Percentiles rank a stretch among this genome's conserved stretches.
Evolutionary conservation across 805 yeast species (phyloP).

Genomic region (Torulaspora franciscae): DNA sequence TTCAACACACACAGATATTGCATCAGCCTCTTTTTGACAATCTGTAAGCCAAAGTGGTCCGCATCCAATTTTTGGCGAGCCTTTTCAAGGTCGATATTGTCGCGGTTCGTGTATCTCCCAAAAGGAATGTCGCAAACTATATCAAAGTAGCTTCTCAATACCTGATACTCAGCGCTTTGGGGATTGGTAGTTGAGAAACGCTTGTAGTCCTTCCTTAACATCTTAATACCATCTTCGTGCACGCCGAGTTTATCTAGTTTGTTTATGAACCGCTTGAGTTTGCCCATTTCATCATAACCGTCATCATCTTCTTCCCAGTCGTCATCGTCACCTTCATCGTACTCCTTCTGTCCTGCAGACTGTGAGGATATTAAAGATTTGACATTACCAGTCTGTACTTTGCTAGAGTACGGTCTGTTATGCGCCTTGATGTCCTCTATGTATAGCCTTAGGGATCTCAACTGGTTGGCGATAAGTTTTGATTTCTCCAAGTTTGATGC

Average conservation of each 20-base stretch:
- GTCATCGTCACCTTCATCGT: slow-evolving; percentile 26
- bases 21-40: slow-evolving; percentile 67
- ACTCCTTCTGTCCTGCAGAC: slow-evolving; percentile 10
- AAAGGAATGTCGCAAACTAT: slow-evolving; percentile 62
- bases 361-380: neutral
- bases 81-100: slow-evolving; percentile 42
- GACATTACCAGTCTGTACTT: neutral
- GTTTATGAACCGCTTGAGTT: slow-evolving; percentile 32
- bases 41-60: slow-evolving; percentile 75
- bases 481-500: slow-evolving; percentile 51
- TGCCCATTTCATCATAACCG: slow-evolving; percentile 41
- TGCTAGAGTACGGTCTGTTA: neutral
- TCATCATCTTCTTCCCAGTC: slow-evolving; percentile 34
- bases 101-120: slow-evolving; percentile 35
- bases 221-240: slow-evolving; percentile 40
- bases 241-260: slow-evolving; percentile 28
- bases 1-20: slow-evolving; percentile 79
- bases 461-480: slow-evolving; percentile 50
- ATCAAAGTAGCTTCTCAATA: slow-evolving; percentile 58
- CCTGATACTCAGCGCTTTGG: slow-evolving; percentile 60
- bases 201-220: slow-evolving; percentile 47
- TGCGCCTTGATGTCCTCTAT: slow-evolving; percentile 44
- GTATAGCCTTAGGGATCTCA: slow-evolving; percentile 47
- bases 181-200: slow-evolving; percentile 49
- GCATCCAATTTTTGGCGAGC: slow-evolving; percentile 57